Percentiles rank a stretch among this genome's conserved stretches.
Evolutionary conservation across 176 grass and related monocot genomes (phyloP).

Genomic region (Themeda triandra): DNA sequence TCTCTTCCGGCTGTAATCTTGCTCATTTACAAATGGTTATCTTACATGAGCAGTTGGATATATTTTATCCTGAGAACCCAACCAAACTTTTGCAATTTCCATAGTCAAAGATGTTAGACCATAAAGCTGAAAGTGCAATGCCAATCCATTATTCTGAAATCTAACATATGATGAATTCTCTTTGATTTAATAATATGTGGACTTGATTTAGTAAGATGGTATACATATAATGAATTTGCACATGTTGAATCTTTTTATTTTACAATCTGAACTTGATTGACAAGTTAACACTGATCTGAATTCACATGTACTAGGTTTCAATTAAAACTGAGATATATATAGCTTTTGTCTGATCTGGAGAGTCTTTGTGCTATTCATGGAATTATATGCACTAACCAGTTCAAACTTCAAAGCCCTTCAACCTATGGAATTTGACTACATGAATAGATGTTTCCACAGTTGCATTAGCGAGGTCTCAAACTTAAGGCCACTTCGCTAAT

Average conservation of each 20-base stretch:
- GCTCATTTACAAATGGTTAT: background rate
- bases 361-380: background rate
- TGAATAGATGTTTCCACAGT: background rate
- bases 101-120: background rate
- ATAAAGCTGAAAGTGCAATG: background rate
- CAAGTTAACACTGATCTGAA: background rate
- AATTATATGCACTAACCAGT: background rate
- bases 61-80: background rate
- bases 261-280: background rate
- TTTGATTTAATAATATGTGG: background rate
- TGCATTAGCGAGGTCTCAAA: background rate
- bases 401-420: background rate
- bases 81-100: background rate
- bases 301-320: background rate
- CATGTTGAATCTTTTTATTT: background rate
- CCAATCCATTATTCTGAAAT: background rate
- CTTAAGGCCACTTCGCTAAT: background rate
- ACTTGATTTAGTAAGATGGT: background rate
- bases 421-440: background rate
- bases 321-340: background rate
- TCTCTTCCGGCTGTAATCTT: background rate
- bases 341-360: background rate
- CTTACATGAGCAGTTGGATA: background rate
- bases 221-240: background rate
- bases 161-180: background rate